A percentile compares a stretch with the other conserved stretches of the same genome.
phyloP scores from a whole-genome alignment of 2,329 filamentous ascomycete species.

The Diaporthe capsici region DNA sequence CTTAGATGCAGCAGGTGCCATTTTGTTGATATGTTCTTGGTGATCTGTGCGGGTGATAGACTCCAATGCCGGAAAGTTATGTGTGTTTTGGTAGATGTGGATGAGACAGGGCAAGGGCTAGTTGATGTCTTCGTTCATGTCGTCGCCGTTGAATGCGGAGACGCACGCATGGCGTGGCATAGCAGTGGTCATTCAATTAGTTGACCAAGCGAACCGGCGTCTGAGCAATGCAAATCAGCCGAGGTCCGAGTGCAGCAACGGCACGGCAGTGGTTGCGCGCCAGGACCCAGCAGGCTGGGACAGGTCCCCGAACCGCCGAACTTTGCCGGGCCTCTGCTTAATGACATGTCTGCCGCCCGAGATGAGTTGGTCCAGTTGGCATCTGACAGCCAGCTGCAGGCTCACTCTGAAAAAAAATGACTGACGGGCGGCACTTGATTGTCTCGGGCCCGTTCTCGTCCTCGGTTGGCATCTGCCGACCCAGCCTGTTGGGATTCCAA shows the following conservation, averaged over 20 bases:
- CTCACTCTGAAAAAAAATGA: neutral
- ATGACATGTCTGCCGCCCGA: slow-evolving; percentile 2
- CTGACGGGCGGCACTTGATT: neutral
- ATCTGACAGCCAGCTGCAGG: slow-evolving; percentile 22
- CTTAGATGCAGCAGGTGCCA: slow-evolving; percentile 59
- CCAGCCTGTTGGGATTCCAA: slow-evolving; percentile 23
- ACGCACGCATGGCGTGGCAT: neutral
- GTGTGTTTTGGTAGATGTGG: neutral
- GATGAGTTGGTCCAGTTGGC: neutral
- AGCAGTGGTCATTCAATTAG: slow-evolving; percentile 18
- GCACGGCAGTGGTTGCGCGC: slow-evolving; percentile 26
- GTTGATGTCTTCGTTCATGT: slow-evolving; percentile 41
- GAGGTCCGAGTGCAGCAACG: slow-evolving; percentile 37
- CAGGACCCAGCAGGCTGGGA: slow-evolving; percentile 19
- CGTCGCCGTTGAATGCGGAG: slow-evolving; percentile 10
- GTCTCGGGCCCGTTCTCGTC: slow-evolving; percentile 3
- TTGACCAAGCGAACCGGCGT: slow-evolving; percentile 28
- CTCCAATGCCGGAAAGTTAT: neutral
- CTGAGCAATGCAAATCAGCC: slow-evolving; percentile 32
- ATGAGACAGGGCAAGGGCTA: slow-evolving; percentile 1
- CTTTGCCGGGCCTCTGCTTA: slow-evolving; percentile 3
- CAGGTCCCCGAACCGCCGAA: slow-evolving; percentile 25
- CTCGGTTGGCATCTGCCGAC: slow-evolving; percentile 20
- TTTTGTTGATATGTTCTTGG: slow-evolving; percentile 38
- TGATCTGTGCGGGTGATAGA: neutral